Base-by-base conservation (phyloP, 345 rosid genomes). In the Salix koriyanagi region DNA sequence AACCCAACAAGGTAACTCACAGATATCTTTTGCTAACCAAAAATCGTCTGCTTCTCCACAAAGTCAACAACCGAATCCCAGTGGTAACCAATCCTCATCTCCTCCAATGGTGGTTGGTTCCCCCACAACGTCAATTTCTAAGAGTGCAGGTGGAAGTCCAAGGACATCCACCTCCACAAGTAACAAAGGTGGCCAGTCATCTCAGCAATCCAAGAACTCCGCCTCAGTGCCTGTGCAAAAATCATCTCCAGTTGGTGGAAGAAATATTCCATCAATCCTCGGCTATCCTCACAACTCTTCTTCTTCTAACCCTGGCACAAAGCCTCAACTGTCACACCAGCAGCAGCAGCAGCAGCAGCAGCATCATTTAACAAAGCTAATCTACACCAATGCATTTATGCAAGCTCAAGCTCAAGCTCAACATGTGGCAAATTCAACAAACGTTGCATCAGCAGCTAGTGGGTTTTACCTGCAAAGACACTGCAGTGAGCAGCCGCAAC, bases 131-230 rank as follows among this genome's bases (percentile, higher is more conserved):
- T 91, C 97, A 0, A 81, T 94, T 69, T 93, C 99, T 58, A 94
- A 92, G 84, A 88, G 92, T 69, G 86, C 95, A 7, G 89, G 97
- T 60, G 99, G 97, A 71, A 94, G 97, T 81, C 99, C 98, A 26
- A 88, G 95, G 81, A 91, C 97, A 65, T 84, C 94, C 11, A 74
- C 88, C 10, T 87, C 97, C 34, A 77, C 90, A 0, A 85, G 82
- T 75, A 92, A 89, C 83, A 96, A 92, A 81, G 79, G 84, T 72
- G 90, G 89, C 60, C 99, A 92, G 79, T 84, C 95, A 36, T 83
- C 94, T 41, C 97, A 91, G 81, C 97, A 89, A 69, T 78, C 80
- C 7, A 96, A 92, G 88, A 91, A 82, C 78, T 83, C 91, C 2
- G 87, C 86, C 37, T 70, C 96, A 37, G 75, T 85, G 71, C 79